These are phyloP conservation scores for Alliaria petiolata DNA, from an alignment of 345 rosid species.

Conservation along the genomic window DNA sequence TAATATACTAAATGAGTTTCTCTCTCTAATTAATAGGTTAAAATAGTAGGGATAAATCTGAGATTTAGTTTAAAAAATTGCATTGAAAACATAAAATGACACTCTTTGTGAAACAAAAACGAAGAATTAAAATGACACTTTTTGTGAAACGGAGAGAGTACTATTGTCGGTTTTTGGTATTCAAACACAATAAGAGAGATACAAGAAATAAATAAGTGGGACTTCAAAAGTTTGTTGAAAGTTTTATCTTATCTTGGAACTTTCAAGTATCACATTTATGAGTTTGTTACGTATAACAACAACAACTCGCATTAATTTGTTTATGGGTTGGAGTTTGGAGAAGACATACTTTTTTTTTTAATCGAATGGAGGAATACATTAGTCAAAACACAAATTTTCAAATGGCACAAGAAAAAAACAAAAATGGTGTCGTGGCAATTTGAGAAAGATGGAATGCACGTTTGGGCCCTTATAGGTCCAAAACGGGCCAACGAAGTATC, in stretches of 20 bases:
- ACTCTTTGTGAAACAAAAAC: too few species aligned
- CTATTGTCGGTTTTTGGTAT: neutral
- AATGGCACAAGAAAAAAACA: neutral
- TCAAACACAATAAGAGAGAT: neutral
- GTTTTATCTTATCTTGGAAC: neutral
- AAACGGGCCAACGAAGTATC: too few species aligned
- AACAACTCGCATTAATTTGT: neutral
- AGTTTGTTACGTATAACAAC: neutral
- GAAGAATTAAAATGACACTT: too few species aligned
- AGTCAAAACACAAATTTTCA: neutral
- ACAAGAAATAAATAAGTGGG: neutral
- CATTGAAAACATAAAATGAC: too few species aligned
- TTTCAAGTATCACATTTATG: constrained; percentile 17
- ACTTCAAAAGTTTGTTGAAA: neutral
- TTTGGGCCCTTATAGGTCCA: neutral
- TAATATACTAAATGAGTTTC: too few species aligned
- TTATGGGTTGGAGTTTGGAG: too few species aligned
- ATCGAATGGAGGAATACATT: neutral
- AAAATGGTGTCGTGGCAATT: neutral
- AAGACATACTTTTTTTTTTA: too few species aligned
- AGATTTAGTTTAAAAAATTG: too few species aligned
- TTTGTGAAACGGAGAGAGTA: too few species aligned
- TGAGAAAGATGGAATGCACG: neutral
- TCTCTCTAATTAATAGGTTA: too few species aligned
- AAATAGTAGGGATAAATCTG: too few species aligned